Percentiles rank a stretch among this genome's conserved stretches.
Evolutionary conservation across 805 yeast species (phyloP).

Genomic region (Cyberlindnera americana): DNA sequence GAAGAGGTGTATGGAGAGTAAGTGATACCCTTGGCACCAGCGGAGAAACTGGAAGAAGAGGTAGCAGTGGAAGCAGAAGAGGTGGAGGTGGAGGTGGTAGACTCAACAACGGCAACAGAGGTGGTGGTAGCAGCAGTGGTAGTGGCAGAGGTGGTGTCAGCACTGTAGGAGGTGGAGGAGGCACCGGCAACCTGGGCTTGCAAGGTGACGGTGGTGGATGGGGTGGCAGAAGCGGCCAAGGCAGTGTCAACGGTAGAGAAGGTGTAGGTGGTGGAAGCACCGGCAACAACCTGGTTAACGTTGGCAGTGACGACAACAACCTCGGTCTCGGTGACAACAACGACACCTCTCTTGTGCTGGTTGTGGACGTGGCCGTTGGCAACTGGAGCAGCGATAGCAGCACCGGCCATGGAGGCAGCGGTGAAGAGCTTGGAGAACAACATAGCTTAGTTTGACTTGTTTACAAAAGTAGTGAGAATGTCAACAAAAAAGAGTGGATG

Average conservation of each 20-base stretch:
- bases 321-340: conserved; percentile 44
- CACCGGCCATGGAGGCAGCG: conserved; percentile 38
- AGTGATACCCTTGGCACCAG: conserved; percentile 65
- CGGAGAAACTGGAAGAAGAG: conserved; percentile 32
- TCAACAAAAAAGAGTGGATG: too few relatives aligned
- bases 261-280: conserved; percentile 26
- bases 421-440: conserved; percentile 45
- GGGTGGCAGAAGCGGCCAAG: conserved; percentile 27
- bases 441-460: conserved; percentile 30
- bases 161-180: conserved; percentile 26
- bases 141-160: conserved; percentile 3
- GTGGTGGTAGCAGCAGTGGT: conserved; percentile 31
- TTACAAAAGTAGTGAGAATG: not conserved
- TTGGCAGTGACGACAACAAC: conserved; percentile 48
- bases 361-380: conserved; percentile 68
- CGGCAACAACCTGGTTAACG: conserved; percentile 34
- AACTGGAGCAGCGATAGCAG: conserved; percentile 43
- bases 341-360: conserved; percentile 53
- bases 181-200: conserved; percentile 31
- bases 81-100: conserved; percentile 25
- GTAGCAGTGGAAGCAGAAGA: conserved; percentile 30
- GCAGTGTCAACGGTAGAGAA: conserved; percentile 28
- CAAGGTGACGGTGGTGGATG: conserved; percentile 25
- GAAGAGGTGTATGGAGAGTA: conserved; percentile 73
- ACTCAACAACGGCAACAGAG: conserved; percentile 15